These are phyloP conservation scores for Grifola frondosa DNA, from an alignment of 1,284 basidiomycete species.

Conservation along the genomic window DNA sequence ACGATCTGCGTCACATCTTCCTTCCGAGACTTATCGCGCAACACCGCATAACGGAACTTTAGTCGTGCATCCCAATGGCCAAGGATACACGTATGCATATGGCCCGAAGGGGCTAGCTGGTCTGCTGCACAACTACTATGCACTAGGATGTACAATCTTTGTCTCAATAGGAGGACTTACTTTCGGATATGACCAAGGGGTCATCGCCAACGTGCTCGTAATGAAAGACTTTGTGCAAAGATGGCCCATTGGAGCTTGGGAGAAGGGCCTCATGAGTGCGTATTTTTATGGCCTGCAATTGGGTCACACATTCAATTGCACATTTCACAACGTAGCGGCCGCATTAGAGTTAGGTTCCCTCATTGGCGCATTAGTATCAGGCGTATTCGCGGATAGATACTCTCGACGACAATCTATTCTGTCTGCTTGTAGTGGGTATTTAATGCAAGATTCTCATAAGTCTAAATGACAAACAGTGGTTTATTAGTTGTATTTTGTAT, in stretches of 20 bases:
- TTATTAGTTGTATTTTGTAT: conserved; percentile 64
- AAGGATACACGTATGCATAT: conserved; percentile 61
- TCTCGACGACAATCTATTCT: conserved; percentile 69
- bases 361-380: conserved; percentile 65
- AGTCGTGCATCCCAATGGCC: conserved; percentile 27
- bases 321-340: conserved; percentile 49
- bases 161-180: conserved; percentile 77
- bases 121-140: conserved; percentile 61
- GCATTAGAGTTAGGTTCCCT: conserved; percentile 76
- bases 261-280: conserved; percentile 76
- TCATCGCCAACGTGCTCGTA: conserved; percentile 79
- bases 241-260: conserved; percentile 68
- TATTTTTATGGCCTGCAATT: conserved; percentile 11
- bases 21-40: too few species aligned
- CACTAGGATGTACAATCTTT: conserved; percentile 63
- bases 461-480: not conserved
- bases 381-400: conserved; percentile 64
- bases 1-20: too few species aligned
- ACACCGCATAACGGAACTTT: conserved; percentile 31
- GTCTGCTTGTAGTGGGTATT: conserved; percentile 57
- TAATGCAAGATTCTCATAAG: not conserved
- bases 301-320: not conserved
- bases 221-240: conserved; percentile 70
- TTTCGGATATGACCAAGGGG: conserved; percentile 61
- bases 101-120: conserved; percentile 65